Evolutionary conservation across 2,329 filamentous ascomycete genomes (phyloP).

Genomic region (Thielaviopsis musarum): DNA sequence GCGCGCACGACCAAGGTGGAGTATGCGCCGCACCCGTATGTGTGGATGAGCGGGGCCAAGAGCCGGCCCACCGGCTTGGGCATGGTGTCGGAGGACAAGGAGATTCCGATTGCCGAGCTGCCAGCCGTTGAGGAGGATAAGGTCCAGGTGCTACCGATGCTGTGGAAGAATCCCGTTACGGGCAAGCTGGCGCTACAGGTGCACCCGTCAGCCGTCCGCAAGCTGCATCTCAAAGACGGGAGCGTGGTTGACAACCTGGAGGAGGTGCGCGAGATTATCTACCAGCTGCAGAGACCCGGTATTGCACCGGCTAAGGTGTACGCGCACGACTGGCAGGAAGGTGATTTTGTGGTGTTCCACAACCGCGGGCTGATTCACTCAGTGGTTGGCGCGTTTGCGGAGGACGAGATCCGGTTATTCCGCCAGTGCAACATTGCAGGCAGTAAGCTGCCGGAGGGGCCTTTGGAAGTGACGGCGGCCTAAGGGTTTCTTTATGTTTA

Average conservation of each 20-base stretch:
- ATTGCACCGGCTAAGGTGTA: slow-evolving; percentile 55
- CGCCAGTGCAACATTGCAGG: slow-evolving; percentile 67
- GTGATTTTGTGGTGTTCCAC: slow-evolving; percentile 63
- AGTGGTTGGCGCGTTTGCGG: slow-evolving; percentile 57
- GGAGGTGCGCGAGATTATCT: slow-evolving; percentile 48
- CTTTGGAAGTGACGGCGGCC: slow-evolving; percentile 14
- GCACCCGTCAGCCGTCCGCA: slow-evolving; percentile 54
- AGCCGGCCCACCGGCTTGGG: slow-evolving; percentile 54
- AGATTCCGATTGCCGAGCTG: slow-evolving; percentile 41
- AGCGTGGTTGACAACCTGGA: slow-evolving; percentile 50
- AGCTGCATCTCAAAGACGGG: slow-evolving; percentile 50
- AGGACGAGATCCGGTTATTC: slow-evolving; percentile 59
- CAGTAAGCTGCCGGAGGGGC: slow-evolving; percentile 37
- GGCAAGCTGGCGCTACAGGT: slow-evolving; percentile 54
- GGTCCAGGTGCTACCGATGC: slow-evolving; percentile 58
- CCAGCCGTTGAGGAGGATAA: slow-evolving; percentile 48
- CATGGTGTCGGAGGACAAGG: slow-evolving; percentile 47
- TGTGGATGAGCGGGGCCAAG: slow-evolving; percentile 60
- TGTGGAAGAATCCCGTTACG: slow-evolving; percentile 60
- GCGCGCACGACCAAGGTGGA: slow-evolving; percentile 50
- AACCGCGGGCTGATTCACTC: slow-evolving; percentile 61
- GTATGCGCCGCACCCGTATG: slow-evolving; percentile 64
- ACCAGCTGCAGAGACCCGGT: slow-evolving; percentile 53
- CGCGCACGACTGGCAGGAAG: slow-evolving; percentile 60
- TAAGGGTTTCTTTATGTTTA: neutral